Base-by-base conservation (phyloP, 176 grass and related monocot genomes). In the Oryza glaberrima region DNA sequence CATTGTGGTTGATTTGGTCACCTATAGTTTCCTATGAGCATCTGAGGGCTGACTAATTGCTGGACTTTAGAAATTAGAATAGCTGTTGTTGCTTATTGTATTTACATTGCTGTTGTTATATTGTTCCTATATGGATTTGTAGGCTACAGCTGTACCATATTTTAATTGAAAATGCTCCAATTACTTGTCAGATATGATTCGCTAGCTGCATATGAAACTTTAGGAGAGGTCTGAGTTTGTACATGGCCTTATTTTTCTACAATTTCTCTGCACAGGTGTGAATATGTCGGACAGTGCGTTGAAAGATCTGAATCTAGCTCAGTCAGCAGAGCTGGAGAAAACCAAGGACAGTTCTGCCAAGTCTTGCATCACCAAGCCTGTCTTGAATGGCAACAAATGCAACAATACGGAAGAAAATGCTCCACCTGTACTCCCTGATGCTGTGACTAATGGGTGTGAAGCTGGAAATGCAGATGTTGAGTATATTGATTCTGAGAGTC, bases 401-500 rank as follows among this genome's bases (percentile, higher is more conserved):
- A 30, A 47, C 16, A 80, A 70, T n/a, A 76, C 88, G 82, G 86
- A 88, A 88, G 89, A 83, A 83, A 94, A 76, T 36, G 22, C 52
- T 81, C 52, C 60, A 4, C 4, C 81, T 48, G 70, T n/a, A 34
- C 78, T 47, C 54, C 85, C 48, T 77, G 79, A 83, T 73, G 22
- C 45, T 65, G 68, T 35, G 9, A 77, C 69, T 79, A 86, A 86
- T 73, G 92, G 75, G 67, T 74, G 47, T 34, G 88, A 86, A n/a
- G 60, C 68, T 77, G 88, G 2, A 73, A 83, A 6, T 69, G 56
- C 46, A 28, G 92, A 94, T 36, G 70, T 94, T 22, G 92, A 94
- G 71, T 94, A 94, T 41, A 84, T 88, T 28, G 92, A 91, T 67
- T 94, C 82, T 65, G 83, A 90, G 69, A 88, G 88, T 84, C 76